Base-by-base conservation (phyloP, 495 filamentous ascomycete genomes). In the Pseudotulostoma volvatum region DNA sequence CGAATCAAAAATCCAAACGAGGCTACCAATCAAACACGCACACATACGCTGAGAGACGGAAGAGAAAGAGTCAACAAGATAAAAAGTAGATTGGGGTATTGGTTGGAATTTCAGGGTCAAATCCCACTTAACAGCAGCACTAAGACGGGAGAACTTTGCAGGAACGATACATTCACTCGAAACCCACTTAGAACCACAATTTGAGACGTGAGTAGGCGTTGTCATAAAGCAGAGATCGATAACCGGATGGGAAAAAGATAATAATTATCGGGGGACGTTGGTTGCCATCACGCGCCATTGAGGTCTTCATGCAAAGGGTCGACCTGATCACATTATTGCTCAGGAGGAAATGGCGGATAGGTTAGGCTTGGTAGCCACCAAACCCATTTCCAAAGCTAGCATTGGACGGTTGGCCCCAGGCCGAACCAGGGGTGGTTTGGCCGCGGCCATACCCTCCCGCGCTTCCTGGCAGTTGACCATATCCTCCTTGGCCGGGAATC, bases 381-480 rank as follows among this genome's bases (percentile, higher is more conserved):
- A 68, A 71, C 47, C 65, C 67, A 57, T 70, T 67, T 30, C 60
- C 56, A 50, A 61, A 68, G 28, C 57, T 63, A 44, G 56, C 60
- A 51, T 59, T 63, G 54, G 60, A 65, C 40, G 57, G 57, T 50
- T 79, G 76, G 48, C 70, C 76, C 77, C 82, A 88, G 47, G 81
- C 80, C 49, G 76, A 63, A 49, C 74, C 77, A 42, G 80, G 73
- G 41, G 75, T 70, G 46, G 73, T 77, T 46, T 86, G 81, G 46
- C 79, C 81, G 59, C 84, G 84, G 32, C 81, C 82, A 47, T 85
- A 92, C 36, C 81, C 81, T 44, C 79, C 81, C 44, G 79, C 77
- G 48, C 77, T 81, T 31, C 70, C 77, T n/a, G 77, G 78, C 49
- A 69, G 63, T 44, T 71, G 67, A 38, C 64, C 60, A 40, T 69